phyloP scores from a whole-genome alignment of 495 filamentous ascomycete species.

The Xylaria curta region DNA sequence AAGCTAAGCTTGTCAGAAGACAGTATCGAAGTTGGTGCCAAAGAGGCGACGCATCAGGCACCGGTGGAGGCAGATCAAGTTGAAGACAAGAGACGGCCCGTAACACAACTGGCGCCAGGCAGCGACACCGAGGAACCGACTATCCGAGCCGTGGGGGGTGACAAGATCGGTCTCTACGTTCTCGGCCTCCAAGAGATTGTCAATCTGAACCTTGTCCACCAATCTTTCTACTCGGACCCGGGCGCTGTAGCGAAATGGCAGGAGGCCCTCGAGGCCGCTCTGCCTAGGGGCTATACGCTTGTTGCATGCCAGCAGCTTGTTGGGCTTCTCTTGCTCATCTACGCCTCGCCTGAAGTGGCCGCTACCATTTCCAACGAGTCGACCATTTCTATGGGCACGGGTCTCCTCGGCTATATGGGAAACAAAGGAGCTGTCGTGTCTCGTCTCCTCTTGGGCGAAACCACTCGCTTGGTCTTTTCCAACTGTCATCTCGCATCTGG shows the following conservation, averaged over 20 bases:
- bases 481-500: constrained; percentile 92
- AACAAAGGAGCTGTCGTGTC: constrained; percentile 92
- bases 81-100: background rate
- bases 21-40: constrained; percentile 28
- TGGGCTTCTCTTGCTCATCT: constrained; percentile 84
- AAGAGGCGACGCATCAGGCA: constrained; percentile 25
- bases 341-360: constrained; percentile 75
- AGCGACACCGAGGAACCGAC: constrained; percentile 31
- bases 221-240: constrained; percentile 73
- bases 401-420: constrained; percentile 81
- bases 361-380: constrained; percentile 77
- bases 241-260: constrained; percentile 78
- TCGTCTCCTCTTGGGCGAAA: constrained; percentile 86
- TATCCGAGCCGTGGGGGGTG: constrained; percentile 49
- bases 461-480: constrained; percentile 84
- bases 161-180: constrained; percentile 85
- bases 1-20: constrained; percentile 54
- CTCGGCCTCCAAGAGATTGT: constrained; percentile 92
- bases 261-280: constrained; percentile 67
- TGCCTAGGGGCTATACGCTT: constrained; percentile 78
- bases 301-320: constrained; percentile 84
- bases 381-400: constrained; percentile 77
- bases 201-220: constrained; percentile 71
- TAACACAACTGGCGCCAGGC: background rate
- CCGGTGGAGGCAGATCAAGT: background rate